Evolutionary conservation across 768 basidiomycete genomes (phyloP), one percentile per base, ranked within the genome.

Genomic region (Mycena polygramma): DNA sequence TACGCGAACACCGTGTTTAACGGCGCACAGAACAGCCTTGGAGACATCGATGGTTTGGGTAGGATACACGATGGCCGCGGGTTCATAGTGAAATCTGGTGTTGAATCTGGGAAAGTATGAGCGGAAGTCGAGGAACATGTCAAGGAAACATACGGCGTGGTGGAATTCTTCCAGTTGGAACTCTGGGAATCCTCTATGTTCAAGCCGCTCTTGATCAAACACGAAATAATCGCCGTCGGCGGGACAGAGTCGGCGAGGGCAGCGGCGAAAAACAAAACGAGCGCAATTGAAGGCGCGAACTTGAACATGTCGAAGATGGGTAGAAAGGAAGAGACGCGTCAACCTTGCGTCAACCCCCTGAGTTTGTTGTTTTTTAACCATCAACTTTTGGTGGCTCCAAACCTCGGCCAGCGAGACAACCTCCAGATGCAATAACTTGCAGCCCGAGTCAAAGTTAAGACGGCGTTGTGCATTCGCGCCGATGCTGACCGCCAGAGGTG

Each of bases 21-120:
- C 36, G 14, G 69, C 69, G 49, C 69, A 70, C 19, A 24, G 49
- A 9, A 70, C 45, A 35, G 63, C 63, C n/a, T 45, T 48, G 6
- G 49, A 37, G 52, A 70, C 69, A n/a, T 65, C 51, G n/a, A 22
- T 65, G 10, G 63, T 36, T 36, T 52, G 37, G 19, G 22, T 37
- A 37, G 69, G 69, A 36, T 70, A 70, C 4, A 66, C 63, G 15
- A 65, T 65, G 35, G 63, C 57, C 20, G 39, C n/a, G n/a, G 69
- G 69, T 19, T 26, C 55, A 51, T 61, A 70, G 26, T 66, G 63
- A 22, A 64, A 64, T 51, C 63, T 62, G 17, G n/a, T 30, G 58
- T 70, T 70, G 58, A 54, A 70, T 15, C 63, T 41, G 41, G 10
- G 5, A 51, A 15, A 17, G 59, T 15, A n/a, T 37, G 43, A 48